Conservation (phyloP, 371 early-diverging fungal species). For the Mortierella sp. region DNA sequence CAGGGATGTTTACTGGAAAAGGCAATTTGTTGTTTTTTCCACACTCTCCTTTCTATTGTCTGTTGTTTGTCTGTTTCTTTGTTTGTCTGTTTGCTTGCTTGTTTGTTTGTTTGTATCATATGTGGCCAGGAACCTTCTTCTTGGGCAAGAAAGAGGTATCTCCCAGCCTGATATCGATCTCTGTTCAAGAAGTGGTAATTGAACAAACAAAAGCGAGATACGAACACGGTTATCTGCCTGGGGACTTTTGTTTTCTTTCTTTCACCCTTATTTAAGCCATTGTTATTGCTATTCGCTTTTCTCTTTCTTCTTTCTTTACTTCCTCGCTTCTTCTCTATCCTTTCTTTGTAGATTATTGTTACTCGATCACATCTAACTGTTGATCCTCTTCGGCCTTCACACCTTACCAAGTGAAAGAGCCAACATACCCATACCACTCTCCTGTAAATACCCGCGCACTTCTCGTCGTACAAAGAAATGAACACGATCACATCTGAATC, state of each 20-base stretch:
- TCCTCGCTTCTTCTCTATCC: not conserved
- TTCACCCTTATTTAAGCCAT: not conserved
- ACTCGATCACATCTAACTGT: not conserved
- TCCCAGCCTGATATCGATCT: not conserved
- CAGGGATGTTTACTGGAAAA: conserved; percentile 14
- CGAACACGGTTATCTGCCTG: not conserved
- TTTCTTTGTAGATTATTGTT: not conserved
- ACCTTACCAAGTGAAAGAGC: not conserved
- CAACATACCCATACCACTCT: not conserved
- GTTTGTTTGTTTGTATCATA: not conserved
- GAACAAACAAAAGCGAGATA: not conserved
- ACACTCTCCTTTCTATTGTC: conserved; percentile 9
- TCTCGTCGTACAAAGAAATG: not conserved
- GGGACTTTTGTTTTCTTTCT: not conserved
- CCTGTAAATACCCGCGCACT: not conserved
- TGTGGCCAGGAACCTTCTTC: not conserved
- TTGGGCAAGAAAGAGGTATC: not conserved
- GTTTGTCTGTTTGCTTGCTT: not conserved
- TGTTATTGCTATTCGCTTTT: not conserved
- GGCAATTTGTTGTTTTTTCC: conserved; percentile 35
- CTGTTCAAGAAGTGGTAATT: not conserved
- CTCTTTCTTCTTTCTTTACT: not conserved
- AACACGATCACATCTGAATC: conserved; percentile 1
- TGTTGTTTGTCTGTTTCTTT: not conserved
- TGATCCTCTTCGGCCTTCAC: not conserved